phyloP scores from a whole-genome alignment of 2,329 filamentous ascomycete species.

The Laburnicola sp. region DNA sequence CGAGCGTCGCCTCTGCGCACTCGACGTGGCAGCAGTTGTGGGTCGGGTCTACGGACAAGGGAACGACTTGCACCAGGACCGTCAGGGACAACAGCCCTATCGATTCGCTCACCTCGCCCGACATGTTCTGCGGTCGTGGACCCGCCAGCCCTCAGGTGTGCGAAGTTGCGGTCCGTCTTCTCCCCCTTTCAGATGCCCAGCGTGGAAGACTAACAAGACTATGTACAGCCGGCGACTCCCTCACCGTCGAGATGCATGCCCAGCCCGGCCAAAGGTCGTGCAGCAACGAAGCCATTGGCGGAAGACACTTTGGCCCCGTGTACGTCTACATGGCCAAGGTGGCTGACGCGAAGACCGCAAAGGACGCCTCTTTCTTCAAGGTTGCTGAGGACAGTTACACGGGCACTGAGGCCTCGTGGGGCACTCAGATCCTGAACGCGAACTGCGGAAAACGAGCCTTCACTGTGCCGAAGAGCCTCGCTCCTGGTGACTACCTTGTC shows the following conservation, averaged over 20 bases:
- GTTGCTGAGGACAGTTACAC: constrained; percentile 43
- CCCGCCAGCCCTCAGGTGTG: constrained; percentile 20
- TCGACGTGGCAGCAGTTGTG: constrained; percentile 54
- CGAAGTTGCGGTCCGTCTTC: constrained; percentile 16
- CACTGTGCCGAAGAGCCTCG: constrained; percentile 23
- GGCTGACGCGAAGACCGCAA: constrained; percentile 44
- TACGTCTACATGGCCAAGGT: constrained; percentile 61
- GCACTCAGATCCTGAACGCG: constrained; percentile 29
- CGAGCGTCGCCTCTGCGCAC: constrained; percentile 44
- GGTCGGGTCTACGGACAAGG: constrained; percentile 48
- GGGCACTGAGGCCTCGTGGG: constrained; percentile 29
- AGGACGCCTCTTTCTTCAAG: constrained; percentile 39
- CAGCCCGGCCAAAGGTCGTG: constrained; percentile 30
- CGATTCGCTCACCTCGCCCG: constrained; percentile 55
- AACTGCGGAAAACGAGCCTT: constrained; percentile 33
- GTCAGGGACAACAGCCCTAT: constrained; percentile 44
- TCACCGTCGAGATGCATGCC: constrained; percentile 36
- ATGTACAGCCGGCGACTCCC: constrained; percentile 24
- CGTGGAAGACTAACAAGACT: too few species aligned
- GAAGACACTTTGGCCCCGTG: constrained; percentile 58
- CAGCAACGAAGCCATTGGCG: constrained; percentile 58
- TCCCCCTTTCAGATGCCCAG: too few species aligned
- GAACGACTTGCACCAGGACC: constrained; percentile 26
- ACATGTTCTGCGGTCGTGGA: constrained; percentile 52
- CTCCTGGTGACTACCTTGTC: constrained; percentile 30